Conservation (phyloP, 495 filamentous ascomycete genomes). For the Trichoderma reesei region DNA sequence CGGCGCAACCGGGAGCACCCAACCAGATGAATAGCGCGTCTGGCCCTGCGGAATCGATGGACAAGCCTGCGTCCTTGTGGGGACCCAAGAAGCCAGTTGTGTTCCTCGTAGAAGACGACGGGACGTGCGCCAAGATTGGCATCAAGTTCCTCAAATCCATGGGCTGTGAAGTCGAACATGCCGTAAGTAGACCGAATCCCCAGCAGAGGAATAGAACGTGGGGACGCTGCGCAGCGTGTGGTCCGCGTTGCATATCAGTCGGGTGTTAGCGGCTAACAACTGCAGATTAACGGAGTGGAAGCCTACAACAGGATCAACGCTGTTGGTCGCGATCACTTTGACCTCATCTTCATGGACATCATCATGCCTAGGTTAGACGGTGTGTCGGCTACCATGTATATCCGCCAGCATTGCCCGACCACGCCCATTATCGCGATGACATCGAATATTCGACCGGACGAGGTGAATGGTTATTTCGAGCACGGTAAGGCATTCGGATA, state of each 20-base stretch:
- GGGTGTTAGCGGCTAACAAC: slow-evolving; percentile 20
- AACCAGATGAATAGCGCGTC: slow-evolving; percentile 19
- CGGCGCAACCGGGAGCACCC: slow-evolving; percentile 8
- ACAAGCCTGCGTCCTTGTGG: slow-evolving; percentile 45
- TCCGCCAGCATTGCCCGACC: slow-evolving; percentile 72
- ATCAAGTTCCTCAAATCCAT: slow-evolving; percentile 88
- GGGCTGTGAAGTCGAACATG: slow-evolving; percentile 79
- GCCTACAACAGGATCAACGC: slow-evolving; percentile 83
- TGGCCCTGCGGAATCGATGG: slow-evolving; percentile 13
- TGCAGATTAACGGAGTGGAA: slow-evolving; percentile 77
- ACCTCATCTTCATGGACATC: slow-evolving; percentile 97
- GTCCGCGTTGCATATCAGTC: neutral
- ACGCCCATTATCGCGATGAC: slow-evolving; percentile 98
- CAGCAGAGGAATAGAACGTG: neutral
- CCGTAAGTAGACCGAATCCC: slow-evolving; percentile 51
- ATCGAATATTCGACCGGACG: slow-evolving; percentile 92
- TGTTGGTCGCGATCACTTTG: slow-evolving; percentile 53
- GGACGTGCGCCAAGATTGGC: slow-evolving; percentile 86
- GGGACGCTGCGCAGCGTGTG: neutral
- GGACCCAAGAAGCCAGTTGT: slow-evolving; percentile 70
- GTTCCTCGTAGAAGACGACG: slow-evolving; percentile 90
- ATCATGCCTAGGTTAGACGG: slow-evolving; percentile 97
- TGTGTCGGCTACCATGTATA: slow-evolving; percentile 86
- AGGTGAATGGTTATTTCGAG: slow-evolving; percentile 94
- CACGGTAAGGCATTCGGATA: slow-evolving; percentile 58